Evolutionary conservation across 176 grass and related monocot species (phyloP).

Genomic region (Elymus sibiricus): DNA sequence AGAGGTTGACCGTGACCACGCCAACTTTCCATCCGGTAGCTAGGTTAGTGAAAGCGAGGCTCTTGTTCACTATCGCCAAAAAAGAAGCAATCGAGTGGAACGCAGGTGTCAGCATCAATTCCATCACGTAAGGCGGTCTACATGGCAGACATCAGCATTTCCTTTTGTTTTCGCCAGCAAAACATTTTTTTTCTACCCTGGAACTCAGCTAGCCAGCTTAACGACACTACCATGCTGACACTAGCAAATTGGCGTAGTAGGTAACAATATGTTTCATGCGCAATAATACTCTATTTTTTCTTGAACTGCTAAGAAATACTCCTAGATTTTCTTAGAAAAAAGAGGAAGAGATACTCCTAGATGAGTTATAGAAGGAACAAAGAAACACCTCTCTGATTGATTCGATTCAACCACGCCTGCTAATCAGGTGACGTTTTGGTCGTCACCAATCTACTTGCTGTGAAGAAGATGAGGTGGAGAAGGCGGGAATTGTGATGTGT

Average conservation of each 20-base stretch:
- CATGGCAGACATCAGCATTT: slow-evolving; percentile 42
- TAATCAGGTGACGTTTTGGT: neutral
- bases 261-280: neutral
- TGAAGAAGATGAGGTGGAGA: neutral
- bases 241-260: neutral
- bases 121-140: slow-evolving; percentile 34
- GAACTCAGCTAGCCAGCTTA: neutral
- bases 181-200: neutral
- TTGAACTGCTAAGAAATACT: too few relatives aligned
- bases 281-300: neutral
- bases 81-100: slow-evolving; percentile 32
- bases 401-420: neutral
- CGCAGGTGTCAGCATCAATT: slow-evolving; percentile 43
- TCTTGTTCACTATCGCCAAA: slow-evolving; percentile 19
- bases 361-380: too few relatives aligned
- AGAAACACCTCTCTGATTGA: too few relatives aligned
- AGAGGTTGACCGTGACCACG: slow-evolving; percentile 7
- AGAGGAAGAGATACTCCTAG: too few relatives aligned
- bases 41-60: slow-evolving; percentile 19
- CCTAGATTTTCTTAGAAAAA: too few relatives aligned
- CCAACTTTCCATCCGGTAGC: neutral
- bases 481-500: slow-evolving; percentile 12
- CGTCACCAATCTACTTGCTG: too few relatives aligned
- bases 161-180: slow-evolving; percentile 9
- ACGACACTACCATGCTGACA: slow-evolving; percentile 9